Base-by-base conservation (phyloP, 192 early-diverging fungal genomes). In the Coemansia sp. region DNA sequence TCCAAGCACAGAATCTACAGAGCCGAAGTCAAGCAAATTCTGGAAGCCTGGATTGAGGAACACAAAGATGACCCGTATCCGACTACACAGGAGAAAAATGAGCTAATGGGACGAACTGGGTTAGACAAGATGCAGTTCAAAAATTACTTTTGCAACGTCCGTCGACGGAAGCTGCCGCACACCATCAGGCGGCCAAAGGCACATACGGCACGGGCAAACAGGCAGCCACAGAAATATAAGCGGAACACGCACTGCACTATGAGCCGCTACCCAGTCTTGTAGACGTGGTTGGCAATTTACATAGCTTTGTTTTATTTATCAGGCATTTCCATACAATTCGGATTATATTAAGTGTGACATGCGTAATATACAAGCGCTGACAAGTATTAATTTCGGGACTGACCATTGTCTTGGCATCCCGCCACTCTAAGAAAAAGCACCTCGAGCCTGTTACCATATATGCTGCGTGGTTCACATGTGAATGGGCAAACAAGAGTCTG, bases 141-240 rank as follows among this genome's bases (percentile, higher is more conserved):
- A 28, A 80, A 80, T 32, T 80, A 70, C 70, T 59, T 80, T 35
- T 72, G 77, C 53, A 80, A 80, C 42, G 45, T 73, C 12, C 77
- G 77, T 18, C 54, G 77, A 18, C 65, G 77, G 48, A 78, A 71
- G 45, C 50, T 68, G 5, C 48, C 60, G 0, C 18, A 40, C 27
- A 29, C 61, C 10, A 60, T 61, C 27, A 61, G 43, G 22, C 59
- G 47, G 23, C 11, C 35, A 42, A 61, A 61, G 49, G n/a, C n/a
- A n/a, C n/a, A n/a, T n/a, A n/a, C n/a, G n/a, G n/a, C n/a, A n/a
- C n/a, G n/a, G n/a, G n/a, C n/a, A n/a, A n/a, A n/a, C n/a, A n/a
- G n/a, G n/a, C n/a, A n/a, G n/a, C n/a, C n/a, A n/a, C n/a, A n/a
- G n/a, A n/a, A n/a, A n/a, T n/a, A n/a, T n/a, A n/a, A n/a, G n/a